These are phyloP conservation scores for Xylaria venustula DNA, from an alignment of 495 filamentous ascomycete genomes.

Conservation along the genomic window DNA sequence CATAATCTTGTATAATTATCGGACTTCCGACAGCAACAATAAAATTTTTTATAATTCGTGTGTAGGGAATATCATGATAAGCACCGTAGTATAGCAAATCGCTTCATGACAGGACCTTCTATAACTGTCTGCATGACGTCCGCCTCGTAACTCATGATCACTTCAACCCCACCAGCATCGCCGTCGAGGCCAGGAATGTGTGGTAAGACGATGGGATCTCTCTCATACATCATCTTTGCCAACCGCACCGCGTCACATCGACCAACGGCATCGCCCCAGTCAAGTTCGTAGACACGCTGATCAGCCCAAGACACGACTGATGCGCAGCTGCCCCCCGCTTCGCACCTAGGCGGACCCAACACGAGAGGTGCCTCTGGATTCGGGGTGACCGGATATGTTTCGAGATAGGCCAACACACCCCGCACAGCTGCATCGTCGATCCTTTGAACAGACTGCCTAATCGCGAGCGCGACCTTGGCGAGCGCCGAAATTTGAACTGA, in stretches of 20 bases:
- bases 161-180: constrained; percentile 20
- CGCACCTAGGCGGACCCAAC: constrained; percentile 42
- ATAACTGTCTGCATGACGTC: constrained; percentile 13
- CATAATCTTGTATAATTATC: not conserved
- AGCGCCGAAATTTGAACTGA: not conserved
- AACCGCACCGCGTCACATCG: constrained; percentile 28
- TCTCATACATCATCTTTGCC: constrained; percentile 18
- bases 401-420: constrained; percentile 16
- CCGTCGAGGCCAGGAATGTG: constrained; percentile 16
- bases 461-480: constrained; percentile 1
- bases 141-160: constrained; percentile 24
- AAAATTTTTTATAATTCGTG: not conserved
- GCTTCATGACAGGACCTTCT: constrained; percentile 11
- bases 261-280: constrained; percentile 25
- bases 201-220: constrained; percentile 31
- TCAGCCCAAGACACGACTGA: constrained; percentile 60
- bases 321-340: constrained; percentile 45
- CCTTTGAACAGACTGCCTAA: constrained; percentile 2
- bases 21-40: not conserved
- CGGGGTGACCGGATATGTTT: constrained; percentile 1
- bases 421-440: constrained; percentile 20
- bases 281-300: constrained; percentile 21
- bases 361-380: constrained; percentile 15
- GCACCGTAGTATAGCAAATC: constrained; percentile 14
- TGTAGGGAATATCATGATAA: constrained; percentile 5